phyloP scores from a whole-genome alignment of 768 basidiomycete genomes.

The Tulasnella sp. region DNA sequence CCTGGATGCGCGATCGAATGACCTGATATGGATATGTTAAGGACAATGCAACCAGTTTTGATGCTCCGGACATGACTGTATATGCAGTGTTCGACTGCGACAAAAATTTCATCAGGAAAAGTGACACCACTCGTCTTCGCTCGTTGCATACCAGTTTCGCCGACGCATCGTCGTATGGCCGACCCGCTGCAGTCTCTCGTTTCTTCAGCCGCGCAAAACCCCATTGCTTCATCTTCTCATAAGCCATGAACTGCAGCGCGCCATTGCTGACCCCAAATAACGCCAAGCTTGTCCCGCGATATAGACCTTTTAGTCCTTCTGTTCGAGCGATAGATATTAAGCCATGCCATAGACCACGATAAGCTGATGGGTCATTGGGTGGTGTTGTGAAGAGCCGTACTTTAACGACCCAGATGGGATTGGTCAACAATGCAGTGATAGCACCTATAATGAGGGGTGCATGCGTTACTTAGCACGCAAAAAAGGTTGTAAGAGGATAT shows the following conservation, averaged over 20 bases:
- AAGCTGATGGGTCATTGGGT: conserved; percentile 55
- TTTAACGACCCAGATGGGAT: conserved; percentile 96
- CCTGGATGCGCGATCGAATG: conserved; percentile 86
- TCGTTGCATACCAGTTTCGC: conserved; percentile 78
- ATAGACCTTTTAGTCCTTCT: conserved; percentile 74
- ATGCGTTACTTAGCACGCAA: conserved; percentile 3
- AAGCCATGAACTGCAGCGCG: conserved; percentile 89
- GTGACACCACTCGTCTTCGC: background rate
- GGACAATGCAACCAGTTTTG: conserved; percentile 74
- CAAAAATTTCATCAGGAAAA: conserved; percentile 1
- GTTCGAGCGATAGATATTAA: conserved; percentile 54
- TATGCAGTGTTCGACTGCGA: conserved; percentile 83
- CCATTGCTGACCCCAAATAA: conserved; percentile 91
- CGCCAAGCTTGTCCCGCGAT: conserved; percentile 78
- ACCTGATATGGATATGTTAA: conserved; percentile 97
- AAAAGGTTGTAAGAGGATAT: conserved; percentile 15
- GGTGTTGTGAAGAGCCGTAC: conserved; percentile 90
- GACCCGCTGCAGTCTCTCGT: conserved; percentile 49
- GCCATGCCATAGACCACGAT: conserved; percentile 72
- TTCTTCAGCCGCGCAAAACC: conserved; percentile 65
- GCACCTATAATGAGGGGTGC: conserved; percentile 50
- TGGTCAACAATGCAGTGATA: conserved; percentile 85
- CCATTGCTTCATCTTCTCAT: conserved; percentile 92
- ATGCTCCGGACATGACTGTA: conserved; percentile 82
- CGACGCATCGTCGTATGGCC: conserved; percentile 54